phyloP scores from a whole-genome alignment of 2,329 filamentous ascomycete species.

The Talaromyces verruculosus region DNA sequence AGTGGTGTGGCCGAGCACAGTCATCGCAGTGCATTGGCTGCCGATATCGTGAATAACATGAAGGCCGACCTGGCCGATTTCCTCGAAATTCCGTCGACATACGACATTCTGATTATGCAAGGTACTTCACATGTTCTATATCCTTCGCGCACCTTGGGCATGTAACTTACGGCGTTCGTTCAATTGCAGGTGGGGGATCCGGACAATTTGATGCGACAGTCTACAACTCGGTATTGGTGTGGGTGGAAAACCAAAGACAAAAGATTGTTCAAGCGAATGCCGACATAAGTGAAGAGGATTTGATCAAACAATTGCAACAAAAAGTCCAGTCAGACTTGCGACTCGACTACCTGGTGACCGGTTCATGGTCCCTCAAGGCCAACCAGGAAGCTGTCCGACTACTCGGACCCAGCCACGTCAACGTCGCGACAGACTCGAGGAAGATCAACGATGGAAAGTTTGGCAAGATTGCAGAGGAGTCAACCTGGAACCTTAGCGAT shows the following conservation, averaged over 20 bases:
- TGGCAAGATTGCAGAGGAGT: slow-evolving; percentile 75
- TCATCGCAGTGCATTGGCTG: slow-evolving; percentile 77
- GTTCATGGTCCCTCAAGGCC: slow-evolving; percentile 87
- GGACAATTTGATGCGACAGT: slow-evolving; percentile 81
- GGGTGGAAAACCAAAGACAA: slow-evolving; percentile 69
- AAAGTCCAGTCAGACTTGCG: slow-evolving; percentile 69
- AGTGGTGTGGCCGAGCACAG: slow-evolving; percentile 81
- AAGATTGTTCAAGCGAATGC: slow-evolving; percentile 45
- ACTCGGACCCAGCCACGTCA: slow-evolving; percentile 72
- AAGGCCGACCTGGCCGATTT: slow-evolving; percentile 71
- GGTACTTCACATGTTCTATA: slow-evolving; percentile 49
- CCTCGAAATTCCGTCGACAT: slow-evolving; percentile 80
- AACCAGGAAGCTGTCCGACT: slow-evolving; percentile 77
- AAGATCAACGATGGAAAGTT: slow-evolving; percentile 75
- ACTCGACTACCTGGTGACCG: slow-evolving; percentile 87
- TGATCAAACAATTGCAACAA: slow-evolving; percentile 62
- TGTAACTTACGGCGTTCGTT: background rate
- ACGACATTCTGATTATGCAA: slow-evolving; percentile 79
- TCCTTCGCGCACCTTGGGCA: too few relatives aligned
- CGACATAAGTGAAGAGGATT: slow-evolving; percentile 46
- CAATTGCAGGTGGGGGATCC: slow-evolving; percentile 64
- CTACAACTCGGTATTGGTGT: slow-evolving; percentile 80
- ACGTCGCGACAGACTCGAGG: slow-evolving; percentile 68
- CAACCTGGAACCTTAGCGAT: slow-evolving; percentile 68
- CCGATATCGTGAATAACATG: slow-evolving; percentile 73